phyloP scores from a whole-genome alignment of 306 rosid species.

The Sechiopsis laciniata region DNA sequence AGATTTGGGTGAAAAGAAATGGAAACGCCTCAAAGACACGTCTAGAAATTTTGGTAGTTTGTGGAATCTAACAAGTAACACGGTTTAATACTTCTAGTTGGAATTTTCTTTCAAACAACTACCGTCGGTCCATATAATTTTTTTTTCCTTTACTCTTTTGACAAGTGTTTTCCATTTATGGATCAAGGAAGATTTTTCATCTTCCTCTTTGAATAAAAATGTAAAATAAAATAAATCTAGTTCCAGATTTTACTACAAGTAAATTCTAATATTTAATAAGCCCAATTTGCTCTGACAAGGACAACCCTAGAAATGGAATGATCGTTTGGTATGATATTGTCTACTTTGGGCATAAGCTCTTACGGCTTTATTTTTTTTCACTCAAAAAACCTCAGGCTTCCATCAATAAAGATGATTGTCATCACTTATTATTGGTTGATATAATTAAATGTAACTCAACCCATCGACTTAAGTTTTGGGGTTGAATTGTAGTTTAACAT shows the following conservation, averaged over 20 bases:
- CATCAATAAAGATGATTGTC: too few relatives aligned
- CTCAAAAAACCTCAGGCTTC: too few relatives aligned
- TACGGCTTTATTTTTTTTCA: too few relatives aligned
- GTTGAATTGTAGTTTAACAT: too few relatives aligned
- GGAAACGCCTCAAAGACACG: not conserved
- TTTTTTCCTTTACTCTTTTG: not conserved
- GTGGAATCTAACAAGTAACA: not conserved
- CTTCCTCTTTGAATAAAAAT: not conserved
- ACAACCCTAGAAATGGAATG: too few relatives aligned
- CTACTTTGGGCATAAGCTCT: too few relatives aligned
- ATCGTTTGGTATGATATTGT: too few relatives aligned
- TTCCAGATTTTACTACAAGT: not conserved
- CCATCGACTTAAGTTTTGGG: too few relatives aligned
- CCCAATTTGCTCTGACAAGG: too few relatives aligned
- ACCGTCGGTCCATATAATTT: not conserved
- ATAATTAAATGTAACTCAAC: too few relatives aligned
- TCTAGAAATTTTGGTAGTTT: not conserved
- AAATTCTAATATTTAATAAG: not conserved
- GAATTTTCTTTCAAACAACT: not conserved
- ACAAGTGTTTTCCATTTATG: not conserved
- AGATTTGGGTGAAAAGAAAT: not conserved
- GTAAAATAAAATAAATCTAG: not conserved
- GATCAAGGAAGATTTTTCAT: not conserved
- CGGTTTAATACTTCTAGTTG: not conserved
- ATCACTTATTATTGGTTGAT: too few relatives aligned